phyloP scores from a whole-genome alignment of 495 filamentous ascomycete species.

The Podospora sp. region DNA sequence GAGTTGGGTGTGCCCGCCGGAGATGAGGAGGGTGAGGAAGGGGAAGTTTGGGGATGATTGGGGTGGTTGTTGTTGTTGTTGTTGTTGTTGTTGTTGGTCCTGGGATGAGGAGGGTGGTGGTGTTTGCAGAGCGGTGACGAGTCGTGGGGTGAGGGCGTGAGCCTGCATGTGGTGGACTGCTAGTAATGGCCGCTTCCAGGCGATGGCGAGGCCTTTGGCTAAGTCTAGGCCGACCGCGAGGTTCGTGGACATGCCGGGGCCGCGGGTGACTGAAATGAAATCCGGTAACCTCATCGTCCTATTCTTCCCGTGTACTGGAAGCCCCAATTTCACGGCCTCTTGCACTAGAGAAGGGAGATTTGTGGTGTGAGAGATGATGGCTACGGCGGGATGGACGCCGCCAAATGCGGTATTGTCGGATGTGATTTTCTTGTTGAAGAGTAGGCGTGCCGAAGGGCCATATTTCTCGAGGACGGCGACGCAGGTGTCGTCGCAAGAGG shows the following conservation, averaged over 20 bases:
- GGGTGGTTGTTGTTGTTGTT: too few relatives aligned
- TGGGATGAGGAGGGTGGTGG: background rate
- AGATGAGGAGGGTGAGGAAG: conserved; percentile 87
- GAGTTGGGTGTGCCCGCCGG: conserved; percentile 89
- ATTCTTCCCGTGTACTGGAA: conserved; percentile 43
- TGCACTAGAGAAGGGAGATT: conserved; percentile 66
- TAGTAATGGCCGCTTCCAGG: conserved; percentile 78
- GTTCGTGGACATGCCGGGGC: conserved; percentile 81
- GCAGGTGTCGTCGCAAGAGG: conserved; percentile 96
- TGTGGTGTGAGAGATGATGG: conserved; percentile 72
- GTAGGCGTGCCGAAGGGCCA: conserved; percentile 54
- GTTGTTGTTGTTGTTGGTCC: too few relatives aligned
- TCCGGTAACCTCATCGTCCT: conserved; percentile 58
- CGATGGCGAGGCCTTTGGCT: conserved; percentile 84
- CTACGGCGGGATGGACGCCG: conserved; percentile 77
- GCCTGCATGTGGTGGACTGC: conserved; percentile 98
- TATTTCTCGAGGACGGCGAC: conserved; percentile 76
- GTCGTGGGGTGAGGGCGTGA: conserved; percentile 82
- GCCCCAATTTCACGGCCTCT: conserved; percentile 58
- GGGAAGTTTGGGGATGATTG: conserved; percentile 61
- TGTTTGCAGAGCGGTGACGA: conserved; percentile 63
- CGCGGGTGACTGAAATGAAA: conserved; percentile 83
- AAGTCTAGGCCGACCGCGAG: conserved; percentile 76
- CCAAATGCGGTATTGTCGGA: conserved; percentile 68
- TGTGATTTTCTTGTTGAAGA: conserved; percentile 82